Evolutionary conservation across 2,329 filamentous ascomycete genomes (phyloP), one percentile per base, ranked within the genome.

Genomic region (Xylariaceae sp.): DNA sequence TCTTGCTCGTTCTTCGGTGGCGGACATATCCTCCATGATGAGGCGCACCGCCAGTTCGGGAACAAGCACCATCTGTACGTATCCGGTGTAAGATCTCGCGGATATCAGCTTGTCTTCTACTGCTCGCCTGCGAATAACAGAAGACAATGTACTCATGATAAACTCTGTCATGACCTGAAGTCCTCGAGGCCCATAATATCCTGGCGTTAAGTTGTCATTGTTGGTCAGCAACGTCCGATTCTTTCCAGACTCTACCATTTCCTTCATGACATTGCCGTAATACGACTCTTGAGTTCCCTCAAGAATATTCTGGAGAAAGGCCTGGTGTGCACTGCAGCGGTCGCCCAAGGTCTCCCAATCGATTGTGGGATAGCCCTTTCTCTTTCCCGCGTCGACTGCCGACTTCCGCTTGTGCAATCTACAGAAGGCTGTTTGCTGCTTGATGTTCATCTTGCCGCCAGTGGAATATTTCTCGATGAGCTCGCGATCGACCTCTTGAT

Each of bases 121-220:
- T 1, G 87, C 84, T 57, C 83, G 79, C 64, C 82, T 78, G 59
- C 87, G 84, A 35, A 93, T 74, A 62, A 82, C 73, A 7, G 78
- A 71, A 11, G 82, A 83, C 70, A 90, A 86, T 51, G 78, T 77
- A 2, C 75, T 69, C 60, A 89, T 84, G 44, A 92, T 81, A 57
- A 81, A 82, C 67, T 90, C 86, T 50, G 85, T 88, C 81, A 96
- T 90, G 55, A 82, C 75, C 53, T 83, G 83, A 55, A 88, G 79
- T 1, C 92, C 92, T 17, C 86, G 82, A 2, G 87, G 82, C 1
- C 92, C 92, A 73, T 96, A 96, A 74, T 96, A 96, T 0, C 92
- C 92, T 8, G 89, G 88, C 2, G 82, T 86, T 35, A 88, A 78
- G 57, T 78, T 80, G 53, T 81, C 78, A 34, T 83, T 75, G 54